Percentiles rank a stretch among this genome's conserved stretches.
phyloP scores from a whole-genome alignment of 1,284 basidiomycete genomes.

The Fomitopsis schrenkii region DNA sequence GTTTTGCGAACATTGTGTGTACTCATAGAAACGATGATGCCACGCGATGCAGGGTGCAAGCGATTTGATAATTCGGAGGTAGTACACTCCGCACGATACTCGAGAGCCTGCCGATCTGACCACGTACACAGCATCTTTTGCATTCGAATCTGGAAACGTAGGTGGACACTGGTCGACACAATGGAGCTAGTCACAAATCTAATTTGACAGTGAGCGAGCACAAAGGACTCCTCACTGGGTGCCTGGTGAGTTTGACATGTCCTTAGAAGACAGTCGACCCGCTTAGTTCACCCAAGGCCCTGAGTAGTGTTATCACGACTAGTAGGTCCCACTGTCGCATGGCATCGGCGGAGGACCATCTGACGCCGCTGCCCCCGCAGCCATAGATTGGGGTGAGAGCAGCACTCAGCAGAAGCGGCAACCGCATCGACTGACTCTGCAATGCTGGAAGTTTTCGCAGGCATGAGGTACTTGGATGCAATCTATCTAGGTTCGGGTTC shows the following conservation, averaged over 20 bases:
- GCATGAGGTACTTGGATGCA: not conserved
- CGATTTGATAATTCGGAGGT: not conserved
- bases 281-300: not conserved
- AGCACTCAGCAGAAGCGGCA: not conserved
- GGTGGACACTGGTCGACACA: not conserved
- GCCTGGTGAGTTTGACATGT: not conserved
- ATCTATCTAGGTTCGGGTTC: too few species aligned
- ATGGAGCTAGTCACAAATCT: not conserved
- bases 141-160: not conserved
- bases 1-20: too few species aligned
- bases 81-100: not conserved
- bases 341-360: not conserved
- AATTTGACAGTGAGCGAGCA: not conserved
- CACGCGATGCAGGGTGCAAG: not conserved
- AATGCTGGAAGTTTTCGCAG: not conserved
- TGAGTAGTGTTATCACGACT: not conserved
- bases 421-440: not conserved
- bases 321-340: not conserved
- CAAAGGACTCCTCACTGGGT: not conserved
- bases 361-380: not conserved
- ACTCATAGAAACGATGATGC: not conserved
- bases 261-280: not conserved
- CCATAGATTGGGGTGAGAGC: not conserved
- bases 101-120: constrained; percentile 4
- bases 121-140: constrained; percentile 1